Conservation (phyloP, 1,139 yeast species). For the Hemisphaericaspora subhashii region DNA sequence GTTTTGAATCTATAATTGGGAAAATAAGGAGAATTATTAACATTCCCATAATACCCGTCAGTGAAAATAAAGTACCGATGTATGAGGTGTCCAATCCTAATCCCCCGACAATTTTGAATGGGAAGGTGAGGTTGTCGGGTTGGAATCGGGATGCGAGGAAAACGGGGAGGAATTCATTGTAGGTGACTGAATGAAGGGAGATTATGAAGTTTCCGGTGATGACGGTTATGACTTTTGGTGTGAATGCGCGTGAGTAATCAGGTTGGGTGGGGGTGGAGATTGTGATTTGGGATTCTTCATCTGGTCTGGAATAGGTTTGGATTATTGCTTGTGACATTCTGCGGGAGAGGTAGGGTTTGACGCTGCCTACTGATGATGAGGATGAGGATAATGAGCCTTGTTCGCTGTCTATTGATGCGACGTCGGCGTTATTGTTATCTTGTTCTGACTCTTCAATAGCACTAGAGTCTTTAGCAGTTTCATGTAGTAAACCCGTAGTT, state of each 20-base stretch:
- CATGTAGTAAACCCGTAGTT: constrained; percentile 6
- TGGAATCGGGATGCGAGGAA: constrained; percentile 50
- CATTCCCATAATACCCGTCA: constrained; percentile 57
- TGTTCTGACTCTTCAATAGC: constrained; percentile 1
- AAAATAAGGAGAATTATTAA: constrained; percentile 49
- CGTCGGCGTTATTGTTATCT: neutral
- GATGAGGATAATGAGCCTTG: constrained; percentile 11
- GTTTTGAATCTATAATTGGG: constrained; percentile 53
- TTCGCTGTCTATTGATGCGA: constrained; percentile 12
- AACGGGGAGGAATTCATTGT: constrained; percentile 59
- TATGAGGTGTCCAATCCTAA: constrained; percentile 36
- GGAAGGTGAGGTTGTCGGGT: constrained; percentile 38
- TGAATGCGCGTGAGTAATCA: constrained; percentile 18
- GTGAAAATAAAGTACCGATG: constrained; percentile 55
- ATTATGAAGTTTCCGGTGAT: constrained; percentile 15
- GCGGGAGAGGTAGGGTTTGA: constrained; percentile 28
- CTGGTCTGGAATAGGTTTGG: constrained; percentile 34
- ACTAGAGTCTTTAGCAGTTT: neutral
- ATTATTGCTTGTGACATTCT: constrained; percentile 37
- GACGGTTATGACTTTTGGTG: constrained; percentile 23
- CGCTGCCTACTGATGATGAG: constrained; percentile 19
- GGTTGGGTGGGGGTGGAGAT: constrained; percentile 1
- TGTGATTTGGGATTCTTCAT: constrained; percentile 1
- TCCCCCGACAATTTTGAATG: constrained; percentile 29
- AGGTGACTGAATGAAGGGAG: constrained; percentile 46